Evolutionary conservation across 441 rosid species (phyloP).

Genomic region (Gossypium schwendimanii): DNA sequence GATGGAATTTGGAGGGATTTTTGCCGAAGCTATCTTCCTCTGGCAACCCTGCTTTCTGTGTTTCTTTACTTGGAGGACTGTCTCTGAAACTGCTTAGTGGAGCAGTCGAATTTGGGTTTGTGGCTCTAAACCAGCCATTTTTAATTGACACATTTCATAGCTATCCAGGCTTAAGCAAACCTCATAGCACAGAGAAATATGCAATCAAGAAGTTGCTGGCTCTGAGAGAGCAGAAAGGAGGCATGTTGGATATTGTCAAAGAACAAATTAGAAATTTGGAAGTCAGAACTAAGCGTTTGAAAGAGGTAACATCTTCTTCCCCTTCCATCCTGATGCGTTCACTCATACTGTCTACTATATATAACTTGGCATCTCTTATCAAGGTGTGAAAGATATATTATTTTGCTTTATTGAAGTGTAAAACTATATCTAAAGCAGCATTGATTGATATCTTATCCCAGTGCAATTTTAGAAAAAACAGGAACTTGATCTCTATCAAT

Average conservation of each 20-base stretch:
- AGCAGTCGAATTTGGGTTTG: conserved; percentile 61
- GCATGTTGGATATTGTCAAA: conserved; percentile 41
- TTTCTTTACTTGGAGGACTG: conserved; percentile 73
- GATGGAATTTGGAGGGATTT: conserved; percentile 52
- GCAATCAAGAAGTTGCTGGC: conserved; percentile 77
- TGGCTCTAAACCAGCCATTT: conserved; percentile 46
- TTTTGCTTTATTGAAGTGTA: neutral
- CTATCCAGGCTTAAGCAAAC: conserved; percentile 82
- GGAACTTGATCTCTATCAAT: neutral
- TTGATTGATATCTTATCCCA: neutral
- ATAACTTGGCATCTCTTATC: neutral
- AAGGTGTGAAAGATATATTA: neutral
- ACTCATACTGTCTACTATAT: no score
- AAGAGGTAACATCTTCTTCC: conserved; percentile 49
- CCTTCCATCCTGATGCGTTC: neutral
- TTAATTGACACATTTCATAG: conserved; percentile 52
- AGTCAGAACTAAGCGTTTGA: conserved; percentile 57
- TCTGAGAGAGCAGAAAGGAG: conserved; percentile 49
- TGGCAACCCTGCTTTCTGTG: conserved; percentile 41
- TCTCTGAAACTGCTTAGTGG: conserved; percentile 69
- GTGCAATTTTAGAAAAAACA: neutral
- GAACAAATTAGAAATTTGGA: conserved; percentile 47
- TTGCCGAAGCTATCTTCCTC: conserved; percentile 45
- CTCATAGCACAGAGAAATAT: conserved; percentile 73
- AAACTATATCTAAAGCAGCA: neutral